These are phyloP conservation scores for Truncatella angustata DNA, from an alignment of 2,329 filamentous ascomycete species.

Conservation along the genomic window DNA sequence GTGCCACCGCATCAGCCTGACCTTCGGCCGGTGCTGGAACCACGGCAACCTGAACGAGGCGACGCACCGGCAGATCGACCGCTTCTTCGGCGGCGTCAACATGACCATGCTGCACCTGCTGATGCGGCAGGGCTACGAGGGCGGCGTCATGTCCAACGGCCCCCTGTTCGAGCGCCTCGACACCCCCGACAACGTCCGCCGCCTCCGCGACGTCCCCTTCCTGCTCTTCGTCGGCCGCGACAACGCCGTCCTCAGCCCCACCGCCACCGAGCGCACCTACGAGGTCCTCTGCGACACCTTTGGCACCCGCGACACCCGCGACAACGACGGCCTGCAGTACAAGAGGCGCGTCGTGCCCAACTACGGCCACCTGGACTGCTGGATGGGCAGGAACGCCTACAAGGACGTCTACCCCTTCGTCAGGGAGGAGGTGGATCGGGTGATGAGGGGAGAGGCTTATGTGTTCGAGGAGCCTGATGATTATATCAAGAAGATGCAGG, in stretches of 20 bases:
- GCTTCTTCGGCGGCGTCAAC: constrained; percentile 61
- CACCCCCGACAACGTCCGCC: constrained; percentile 46
- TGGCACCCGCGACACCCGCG: constrained; percentile 31
- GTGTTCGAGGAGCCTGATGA: constrained; percentile 43
- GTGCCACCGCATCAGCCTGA: constrained; percentile 59
- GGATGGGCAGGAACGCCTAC: constrained; percentile 60
- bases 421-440: constrained; percentile 52
- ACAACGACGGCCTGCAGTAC: constrained; percentile 40
- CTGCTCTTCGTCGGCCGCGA: constrained; percentile 55
- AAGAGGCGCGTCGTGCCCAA: constrained; percentile 50
- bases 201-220: constrained; percentile 53
- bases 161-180: constrained; percentile 47
- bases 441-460: constrained; percentile 41
- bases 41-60: constrained; percentile 64
- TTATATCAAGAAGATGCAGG: constrained; percentile 27
- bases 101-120: constrained; percentile 57
- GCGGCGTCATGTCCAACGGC: constrained; percentile 50
- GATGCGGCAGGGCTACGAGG: constrained; percentile 52
- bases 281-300: constrained; percentile 52
- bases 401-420: constrained; percentile 59
- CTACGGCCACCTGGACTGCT: constrained; percentile 61
- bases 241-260: constrained; percentile 54
- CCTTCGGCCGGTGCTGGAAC: constrained; percentile 64
- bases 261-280: constrained; percentile 53
- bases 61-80: constrained; percentile 60